Evolutionary conservation across 2,329 filamentous ascomycete species (phyloP), one percentile per base, ranked within the genome.

Genomic region (Beauveria sp.): DNA sequence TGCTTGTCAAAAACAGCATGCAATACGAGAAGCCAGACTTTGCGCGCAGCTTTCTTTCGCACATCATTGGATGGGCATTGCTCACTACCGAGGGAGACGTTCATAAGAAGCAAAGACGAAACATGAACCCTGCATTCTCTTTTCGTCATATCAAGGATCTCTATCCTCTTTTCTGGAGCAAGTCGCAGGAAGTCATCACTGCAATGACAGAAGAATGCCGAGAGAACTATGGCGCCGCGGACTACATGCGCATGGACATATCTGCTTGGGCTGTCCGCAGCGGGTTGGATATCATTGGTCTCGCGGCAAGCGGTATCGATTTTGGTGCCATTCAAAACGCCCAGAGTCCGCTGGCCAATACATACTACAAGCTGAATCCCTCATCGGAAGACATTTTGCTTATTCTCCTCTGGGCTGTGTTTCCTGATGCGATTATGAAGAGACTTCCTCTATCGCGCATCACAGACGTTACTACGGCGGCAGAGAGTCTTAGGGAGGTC

Each of bases 1-100:
- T 90, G 8, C 76, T 91, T 3, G 82, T 83, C 8, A 83, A 80
- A 7, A 85, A 83, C 63, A 84, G 79, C 65, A 89, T 90, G 69
- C 83, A 87, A 54, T 91, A 88, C 65, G 68, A 79, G 43, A 90
- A 89, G 70, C 86, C 87, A 0, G 50, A 54, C 1, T 60, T 62
- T 38, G 43, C 62, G 1, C 54, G 90, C 74, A 87, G 90, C 63
- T 93, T 90, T 77, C 85, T 96, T 7, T 86, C 96, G 65, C 88
- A 86, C 76, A 88, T 89, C 68, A 85, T 96, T 60, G 92, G 93
- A 69, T 88, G 86, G 3, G 72, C 70, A 0, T 57, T 75, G 8
- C 63, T 71, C 16, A 68, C 69, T 31, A 65, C 70, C 31, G 69
- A 73, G 53, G 70, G 69, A 16, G 69, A 74, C 5, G 67, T 70